Percentiles rank a stretch among this genome's conserved stretches.
phyloP scores from a whole-genome alignment of 75 land plant genomes.

The Cryptomeria japonica region DNA sequence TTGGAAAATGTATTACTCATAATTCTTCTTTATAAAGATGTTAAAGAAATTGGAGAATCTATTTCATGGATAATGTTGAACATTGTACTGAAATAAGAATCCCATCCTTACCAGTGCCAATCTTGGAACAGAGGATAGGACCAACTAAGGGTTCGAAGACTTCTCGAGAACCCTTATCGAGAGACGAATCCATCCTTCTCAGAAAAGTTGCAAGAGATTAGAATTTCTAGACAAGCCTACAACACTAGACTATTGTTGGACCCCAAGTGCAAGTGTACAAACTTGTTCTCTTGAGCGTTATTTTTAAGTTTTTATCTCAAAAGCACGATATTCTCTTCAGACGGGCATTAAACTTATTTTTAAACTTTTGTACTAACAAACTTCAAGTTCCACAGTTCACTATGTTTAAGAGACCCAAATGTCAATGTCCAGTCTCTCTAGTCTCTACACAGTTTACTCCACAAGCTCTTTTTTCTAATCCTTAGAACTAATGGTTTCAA shows the following conservation, averaged over 20 bases:
- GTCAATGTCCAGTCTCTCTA: not conserved
- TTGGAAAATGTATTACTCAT: not conserved
- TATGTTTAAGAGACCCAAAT: not conserved
- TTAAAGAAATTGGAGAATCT: not conserved
- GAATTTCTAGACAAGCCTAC: not conserved
- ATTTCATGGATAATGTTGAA: not conserved
- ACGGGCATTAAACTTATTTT: not conserved
- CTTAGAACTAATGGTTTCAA: not conserved
- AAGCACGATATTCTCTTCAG: not conserved
- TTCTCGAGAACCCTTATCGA: too few species aligned
- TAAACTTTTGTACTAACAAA: not conserved
- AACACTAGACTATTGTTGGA: not conserved
- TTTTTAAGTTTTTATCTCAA: not conserved
- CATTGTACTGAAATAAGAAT: not conserved
- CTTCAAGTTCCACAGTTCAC: not conserved
- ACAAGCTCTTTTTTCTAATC: not conserved
- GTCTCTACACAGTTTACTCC: not conserved
- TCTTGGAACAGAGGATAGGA: not conserved
- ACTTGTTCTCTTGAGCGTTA: not conserved
- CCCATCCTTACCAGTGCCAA: not conserved
- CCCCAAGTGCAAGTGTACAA: not conserved
- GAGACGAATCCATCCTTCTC: too few species aligned
- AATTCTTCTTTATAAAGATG: not conserved
- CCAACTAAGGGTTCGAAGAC: not conserved
- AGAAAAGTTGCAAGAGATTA: not conserved